These are phyloP conservation scores for Solioccasus polychromus DNA, from an alignment of 768 basidiomycete species.

Conservation along the genomic window DNA sequence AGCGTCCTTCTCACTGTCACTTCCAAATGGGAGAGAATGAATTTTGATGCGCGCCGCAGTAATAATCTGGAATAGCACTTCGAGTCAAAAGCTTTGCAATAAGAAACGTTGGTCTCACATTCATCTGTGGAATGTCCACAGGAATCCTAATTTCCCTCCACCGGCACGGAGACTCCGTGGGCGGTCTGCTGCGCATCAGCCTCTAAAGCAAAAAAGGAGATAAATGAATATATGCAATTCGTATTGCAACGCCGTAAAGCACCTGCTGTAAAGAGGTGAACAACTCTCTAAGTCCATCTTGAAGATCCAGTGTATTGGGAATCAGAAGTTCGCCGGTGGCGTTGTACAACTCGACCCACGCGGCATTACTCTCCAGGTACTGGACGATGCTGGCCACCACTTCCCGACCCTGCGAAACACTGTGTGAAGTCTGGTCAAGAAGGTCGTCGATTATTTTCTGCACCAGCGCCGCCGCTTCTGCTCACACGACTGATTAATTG, in stretches of 20 bases:
- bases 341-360: conserved; percentile 69
- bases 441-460: conserved; percentile 45
- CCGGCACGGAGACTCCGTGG: conserved; percentile 31
- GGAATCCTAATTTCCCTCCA: conserved; percentile 84
- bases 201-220: conserved; percentile 29
- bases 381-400: conserved; percentile 51
- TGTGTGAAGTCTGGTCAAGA: conserved; percentile 35
- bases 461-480: conserved; percentile 70
- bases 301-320: conserved; percentile 37
- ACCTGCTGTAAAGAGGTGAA: conserved; percentile 34
- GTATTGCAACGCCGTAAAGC: conserved; percentile 4
- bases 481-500: conserved; percentile 7
- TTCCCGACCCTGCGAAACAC: conserved; percentile 36
- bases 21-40: conserved; percentile 42
- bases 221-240: conserved; percentile 26
- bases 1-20: conserved; percentile 27
- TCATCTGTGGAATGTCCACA: conserved; percentile 81
- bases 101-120: conserved; percentile 45
- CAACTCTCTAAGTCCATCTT: conserved; percentile 26
- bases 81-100: conserved; percentile 1
- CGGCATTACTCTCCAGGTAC: conserved; percentile 57
- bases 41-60: conserved; percentile 56
- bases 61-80: conserved; percentile 49
- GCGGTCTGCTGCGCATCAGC: conserved; percentile 40
- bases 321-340: conserved; percentile 68